A percentile compares a stretch with the other conserved stretches of the same genome.
Evolutionary conservation across 257 asterid species (phyloP).

Genomic region (Striga asiatica): DNA sequence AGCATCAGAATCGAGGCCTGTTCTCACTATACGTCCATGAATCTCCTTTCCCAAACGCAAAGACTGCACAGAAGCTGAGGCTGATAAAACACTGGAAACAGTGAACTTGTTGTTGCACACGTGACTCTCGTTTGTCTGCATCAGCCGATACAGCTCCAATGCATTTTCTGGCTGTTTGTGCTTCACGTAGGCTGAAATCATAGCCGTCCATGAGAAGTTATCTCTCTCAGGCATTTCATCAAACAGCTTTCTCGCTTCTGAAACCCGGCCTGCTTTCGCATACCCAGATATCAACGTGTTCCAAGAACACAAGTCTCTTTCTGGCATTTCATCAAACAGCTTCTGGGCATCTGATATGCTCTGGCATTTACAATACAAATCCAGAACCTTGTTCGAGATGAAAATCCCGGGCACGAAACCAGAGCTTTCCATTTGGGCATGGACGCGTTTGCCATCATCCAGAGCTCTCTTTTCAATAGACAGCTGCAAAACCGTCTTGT

Average conservation of each 20-base stretch:
- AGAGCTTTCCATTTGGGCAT: slow-evolving; percentile 32
- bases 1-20: slow-evolving; percentile 58
- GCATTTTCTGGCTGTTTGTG: slow-evolving; percentile 40
- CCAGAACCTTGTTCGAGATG: slow-evolving; percentile 51
- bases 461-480: slow-evolving; percentile 51
- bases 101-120: slow-evolving; percentile 44
- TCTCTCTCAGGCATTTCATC: slow-evolving; percentile 63
- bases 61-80: slow-evolving; percentile 57
- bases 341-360: slow-evolving; percentile 34
- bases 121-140: slow-evolving; percentile 40
- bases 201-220: slow-evolving; percentile 70
- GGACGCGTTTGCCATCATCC: slow-evolving; percentile 44
- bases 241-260: slow-evolving; percentile 48
- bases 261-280: slow-evolving; percentile 32
- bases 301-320: slow-evolving; percentile 61
- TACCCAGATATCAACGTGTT: slow-evolving; percentile 67
- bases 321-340: slow-evolving; percentile 51
- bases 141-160: slow-evolving; percentile 43
- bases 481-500: slow-evolving; percentile 32
- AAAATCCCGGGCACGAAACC: slow-evolving; percentile 42
- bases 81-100: slow-evolving; percentile 59
- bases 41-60: slow-evolving; percentile 58
- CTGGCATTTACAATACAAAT: slow-evolving; percentile 54
- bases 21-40: slow-evolving; percentile 48
- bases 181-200: slow-evolving; percentile 69